These are phyloP conservation scores for Alopecurus myosuroides DNA, from an alignment of 176 grass and related monocot species.

Conservation along the genomic window DNA sequence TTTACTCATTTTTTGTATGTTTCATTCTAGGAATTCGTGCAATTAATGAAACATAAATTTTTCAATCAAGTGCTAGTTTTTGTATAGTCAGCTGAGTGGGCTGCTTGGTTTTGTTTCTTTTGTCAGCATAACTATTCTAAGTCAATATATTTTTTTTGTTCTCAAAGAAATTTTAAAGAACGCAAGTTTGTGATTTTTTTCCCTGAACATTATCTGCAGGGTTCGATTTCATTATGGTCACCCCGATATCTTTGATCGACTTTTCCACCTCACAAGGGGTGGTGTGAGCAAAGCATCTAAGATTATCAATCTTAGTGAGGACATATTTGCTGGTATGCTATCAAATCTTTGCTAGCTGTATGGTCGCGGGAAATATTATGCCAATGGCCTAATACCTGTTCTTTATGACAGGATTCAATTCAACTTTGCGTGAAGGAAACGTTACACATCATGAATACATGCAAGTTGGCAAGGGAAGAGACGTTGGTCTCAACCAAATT, in stretches of 20 bases:
- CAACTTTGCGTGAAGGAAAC: conserved; percentile 89
- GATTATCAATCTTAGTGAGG: conserved; percentile 97
- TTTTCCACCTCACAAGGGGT: conserved; percentile 94
- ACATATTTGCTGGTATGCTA: conserved; percentile 83
- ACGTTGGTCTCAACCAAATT: conserved; percentile 95
- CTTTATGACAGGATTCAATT: conserved; percentile 72
- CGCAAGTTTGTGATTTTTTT: not conserved
- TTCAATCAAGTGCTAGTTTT: not conserved
- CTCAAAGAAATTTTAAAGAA: not conserved
- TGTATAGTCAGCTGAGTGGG: conserved; percentile 3
- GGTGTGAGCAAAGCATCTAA: conserved; percentile 96
- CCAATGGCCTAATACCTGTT: not conserved
- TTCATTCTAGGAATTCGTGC: not conserved
- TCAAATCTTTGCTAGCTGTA: not conserved
- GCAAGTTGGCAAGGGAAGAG: conserved; percentile 99
- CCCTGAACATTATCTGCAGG: conserved; percentile 22
- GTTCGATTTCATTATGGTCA: conserved; percentile 98
- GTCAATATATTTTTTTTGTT: not conserved
- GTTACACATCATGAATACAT: conserved; percentile 98
- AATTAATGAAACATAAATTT: not conserved
- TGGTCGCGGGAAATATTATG: not conserved
- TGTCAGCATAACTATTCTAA: not conserved
- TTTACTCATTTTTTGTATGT: not conserved
- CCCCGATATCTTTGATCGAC: conserved; percentile 93
- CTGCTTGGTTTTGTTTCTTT: conserved; percentile 6